Base-by-base conservation (phyloP, 2,329 filamentous ascomycete species). In the Fusarium humuli region DNA sequence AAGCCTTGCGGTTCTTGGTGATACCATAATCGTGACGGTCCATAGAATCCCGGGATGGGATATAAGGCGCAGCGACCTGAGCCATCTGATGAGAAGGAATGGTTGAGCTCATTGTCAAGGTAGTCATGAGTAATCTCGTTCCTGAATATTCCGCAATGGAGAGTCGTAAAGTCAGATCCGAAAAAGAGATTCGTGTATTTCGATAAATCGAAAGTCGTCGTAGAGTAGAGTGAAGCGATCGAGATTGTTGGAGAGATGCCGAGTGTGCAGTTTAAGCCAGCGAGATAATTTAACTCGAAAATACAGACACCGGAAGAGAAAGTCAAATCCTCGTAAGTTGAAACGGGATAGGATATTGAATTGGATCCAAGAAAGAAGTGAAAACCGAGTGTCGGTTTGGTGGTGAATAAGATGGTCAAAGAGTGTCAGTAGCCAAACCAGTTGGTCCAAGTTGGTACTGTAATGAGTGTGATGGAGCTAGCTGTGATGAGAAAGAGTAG, bases 1-100 rank as follows among this genome's bases (percentile, higher is more conserved):
- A 86, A 67, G 86, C 82, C 83, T 92, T 93, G 67, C 90, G 87
- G 77, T 85, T 88, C 81, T 92, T 92, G 63, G 83, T 82, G 77
- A 90, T 83, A 57, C 88, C 85, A 73, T 86, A 88, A 22, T 88
- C 87, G 68, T 89, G 87, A 67, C 87, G 85, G 65, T 86, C 84
- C 75, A 87, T 82, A 67, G 81, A 81, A 75, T 89, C 88, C 58
- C 84, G 84, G 23, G 83, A 83, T 29, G 85, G 84, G 42, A 82
- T 82, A 73, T 88, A 88, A 41, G 82, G 77, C 67, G 79, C 76
- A 61, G 82, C 76, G 30, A 82, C 78, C 50, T 83, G 79, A 32
- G 82, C 78, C 73, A 86, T 80, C 69, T 84, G 83, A 73, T 83
- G 82, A 50, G 83, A 84, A 78, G 86, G 84, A 85, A 89, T 86